Evolutionary conservation across 129 eudicot genomes (phyloP).

Genomic region (carrot (Daucus carota)): DH1_v3.0 NC_030389.2:3475501-3476000

Average conservation of each 20-base stretch:
- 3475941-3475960: slow-evolving; percentile 39
- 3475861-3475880: slow-evolving; percentile 41
- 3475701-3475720: slow-evolving; percentile 74
- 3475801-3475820: slow-evolving; percentile 49
- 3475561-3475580: slow-evolving; percentile 57
- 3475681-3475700: slow-evolving; percentile 47
- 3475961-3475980: slow-evolving; percentile 34
- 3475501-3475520: slow-evolving; percentile 40
- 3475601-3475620: slow-evolving; percentile 19
- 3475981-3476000: slow-evolving; percentile 27
- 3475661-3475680: slow-evolving; percentile 22
- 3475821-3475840: slow-evolving; percentile 58
- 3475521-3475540: slow-evolving; percentile 14
- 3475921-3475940: slow-evolving; percentile 42
- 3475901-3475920: slow-evolving; percentile 45
- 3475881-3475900: slow-evolving; percentile 57
- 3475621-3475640: slow-evolving; percentile 21
- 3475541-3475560: slow-evolving; percentile 12
- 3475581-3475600: slow-evolving; percentile 45
- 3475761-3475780: slow-evolving; percentile 76
- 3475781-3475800: slow-evolving; percentile 50
- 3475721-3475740: slow-evolving; percentile 40
- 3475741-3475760: slow-evolving; percentile 56
- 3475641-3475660: slow-evolving; percentile 39
- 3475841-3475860: slow-evolving; percentile 42